A percentile compares a stretch with the other conserved stretches of the same genome.
These are phyloP conservation scores for Symbiodinium pilosum DNA, from an alignment of 73 alveolate genomes.

Conservation along the genomic window DNA sequence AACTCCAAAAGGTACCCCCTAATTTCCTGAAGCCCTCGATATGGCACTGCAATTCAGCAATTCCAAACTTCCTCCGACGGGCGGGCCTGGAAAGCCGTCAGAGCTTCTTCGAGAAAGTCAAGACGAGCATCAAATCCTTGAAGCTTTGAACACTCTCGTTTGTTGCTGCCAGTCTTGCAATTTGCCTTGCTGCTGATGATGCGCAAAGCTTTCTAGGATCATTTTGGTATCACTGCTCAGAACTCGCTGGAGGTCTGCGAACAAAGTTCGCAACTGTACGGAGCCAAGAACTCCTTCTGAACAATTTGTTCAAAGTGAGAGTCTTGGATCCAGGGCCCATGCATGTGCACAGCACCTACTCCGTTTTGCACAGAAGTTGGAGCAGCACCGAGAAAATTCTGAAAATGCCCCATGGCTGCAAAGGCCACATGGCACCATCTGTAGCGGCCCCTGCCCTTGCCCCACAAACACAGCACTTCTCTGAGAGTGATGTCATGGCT, in stretches of 20 bases:
- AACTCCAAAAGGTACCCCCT: too few relatives aligned
- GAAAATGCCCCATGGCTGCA: neutral
- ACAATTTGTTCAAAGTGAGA: neutral
- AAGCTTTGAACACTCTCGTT: too few relatives aligned
- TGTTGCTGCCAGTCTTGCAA: neutral
- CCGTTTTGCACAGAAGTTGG: too few relatives aligned
- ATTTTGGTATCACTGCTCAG: too few relatives aligned
- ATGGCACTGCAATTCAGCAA: too few relatives aligned
- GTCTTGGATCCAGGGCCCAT: neutral
- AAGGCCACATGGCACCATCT: neutral
- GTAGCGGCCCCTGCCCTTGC: slow-evolving; percentile 8
- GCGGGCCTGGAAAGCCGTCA: neutral
- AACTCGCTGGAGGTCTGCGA: neutral
- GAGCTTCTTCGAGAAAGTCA: neutral
- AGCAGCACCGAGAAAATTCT: neutral
- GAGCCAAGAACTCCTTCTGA: neutral
- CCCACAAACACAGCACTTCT: neutral
- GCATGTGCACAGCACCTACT: neutral
- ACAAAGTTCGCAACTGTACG: neutral
- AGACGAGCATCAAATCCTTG: neutral
- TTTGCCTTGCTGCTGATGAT: neutral
- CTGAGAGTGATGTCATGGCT: too few relatives aligned
- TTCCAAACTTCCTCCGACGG: too few relatives aligned
- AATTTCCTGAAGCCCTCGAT: too few relatives aligned
- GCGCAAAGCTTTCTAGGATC: too few relatives aligned